A percentile compares a stretch with the other conserved stretches of the same genome.
These are phyloP conservation scores for Fusarium udum DNA, from an alignment of 2,329 filamentous ascomycete genomes.

Conservation along the genomic window DNA sequence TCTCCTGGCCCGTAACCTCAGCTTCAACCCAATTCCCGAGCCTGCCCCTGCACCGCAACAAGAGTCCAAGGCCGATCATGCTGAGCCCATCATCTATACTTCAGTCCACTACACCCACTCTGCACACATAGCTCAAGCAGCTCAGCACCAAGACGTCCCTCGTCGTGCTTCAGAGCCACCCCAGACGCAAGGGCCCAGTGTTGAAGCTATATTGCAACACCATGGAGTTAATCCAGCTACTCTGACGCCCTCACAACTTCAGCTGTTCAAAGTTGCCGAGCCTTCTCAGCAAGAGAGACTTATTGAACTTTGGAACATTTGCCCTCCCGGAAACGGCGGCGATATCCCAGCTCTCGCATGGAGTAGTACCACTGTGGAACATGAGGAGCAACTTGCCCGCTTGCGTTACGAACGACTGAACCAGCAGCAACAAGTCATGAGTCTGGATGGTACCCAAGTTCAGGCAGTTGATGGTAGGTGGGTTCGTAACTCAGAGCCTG, in stretches of 20 bases:
- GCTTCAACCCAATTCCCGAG: slow-evolving; percentile 57
- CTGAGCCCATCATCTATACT: slow-evolving; percentile 71
- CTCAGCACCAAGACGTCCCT: slow-evolving; percentile 50
- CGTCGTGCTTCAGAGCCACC: slow-evolving; percentile 62
- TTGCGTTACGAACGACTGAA: slow-evolving; percentile 64
- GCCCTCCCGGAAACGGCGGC: slow-evolving; percentile 69
- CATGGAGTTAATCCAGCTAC: slow-evolving; percentile 75
- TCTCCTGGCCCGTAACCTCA: slow-evolving; percentile 81
- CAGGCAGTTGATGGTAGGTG: slow-evolving; percentile 66
- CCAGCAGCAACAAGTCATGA: slow-evolving; percentile 56
- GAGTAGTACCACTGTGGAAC: slow-evolving; percentile 63
- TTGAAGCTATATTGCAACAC: slow-evolving; percentile 68
- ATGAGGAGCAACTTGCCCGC: slow-evolving; percentile 67
- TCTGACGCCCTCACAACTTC: slow-evolving; percentile 78
- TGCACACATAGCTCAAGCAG: slow-evolving; percentile 61
- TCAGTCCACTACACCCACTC: slow-evolving; percentile 89
- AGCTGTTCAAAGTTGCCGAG: slow-evolving; percentile 81
- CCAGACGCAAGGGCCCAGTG: slow-evolving; percentile 58
- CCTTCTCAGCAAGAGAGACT: slow-evolving; percentile 76
- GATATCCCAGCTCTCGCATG: slow-evolving; percentile 64
- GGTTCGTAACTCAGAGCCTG: slow-evolving; percentile 51
- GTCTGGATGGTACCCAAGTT: slow-evolving; percentile 63
- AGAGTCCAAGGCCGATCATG: slow-evolving; percentile 46
- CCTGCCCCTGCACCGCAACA: slow-evolving; percentile 37
- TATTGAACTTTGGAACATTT: slow-evolving; percentile 86